Evolutionary conservation across 148 eudicot species (phyloP).

Genomic region (Amaranthus hypochondriacus): DNA sequence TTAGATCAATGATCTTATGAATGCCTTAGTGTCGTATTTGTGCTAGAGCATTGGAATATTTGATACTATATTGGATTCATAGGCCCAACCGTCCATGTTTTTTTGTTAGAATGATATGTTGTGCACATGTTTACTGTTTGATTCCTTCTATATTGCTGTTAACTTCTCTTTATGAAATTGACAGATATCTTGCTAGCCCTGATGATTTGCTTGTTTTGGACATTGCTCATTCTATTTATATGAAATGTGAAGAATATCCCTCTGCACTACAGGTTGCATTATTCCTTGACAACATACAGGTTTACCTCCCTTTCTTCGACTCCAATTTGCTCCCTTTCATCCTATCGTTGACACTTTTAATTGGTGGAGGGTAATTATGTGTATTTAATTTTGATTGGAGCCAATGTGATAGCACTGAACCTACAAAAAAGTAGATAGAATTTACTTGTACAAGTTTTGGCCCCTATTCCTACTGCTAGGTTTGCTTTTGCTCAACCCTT

Average conservation of each 20-base stretch:
- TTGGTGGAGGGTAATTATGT: too few species aligned
- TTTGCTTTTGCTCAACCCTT: neutral
- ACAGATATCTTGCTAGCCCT: slow-evolving; percentile 89
- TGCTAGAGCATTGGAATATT: neutral
- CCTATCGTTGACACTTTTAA: neutral
- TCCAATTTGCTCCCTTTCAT: neutral
- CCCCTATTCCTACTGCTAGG: neutral
- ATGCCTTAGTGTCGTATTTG: neutral
- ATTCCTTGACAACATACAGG: slow-evolving; percentile 70
- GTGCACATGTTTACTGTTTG: neutral
- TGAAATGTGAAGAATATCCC: slow-evolving; percentile 68
- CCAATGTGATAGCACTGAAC: neutral
- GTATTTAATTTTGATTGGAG: too few species aligned
- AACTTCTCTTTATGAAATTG: slow-evolving; percentile 4
- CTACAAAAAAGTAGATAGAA: neutral
- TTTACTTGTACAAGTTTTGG: neutral
- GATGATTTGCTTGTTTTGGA: slow-evolving; percentile 77
- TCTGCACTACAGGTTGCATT: slow-evolving; percentile 89
- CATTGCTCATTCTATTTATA: slow-evolving; percentile 58
- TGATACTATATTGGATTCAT: neutral
- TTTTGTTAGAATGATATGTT: neutral
- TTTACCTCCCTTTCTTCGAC: slow-evolving; percentile 19
- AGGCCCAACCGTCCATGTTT: neutral
- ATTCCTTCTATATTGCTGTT: neutral
- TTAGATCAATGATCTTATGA: neutral